Base-by-base conservation (phyloP, 176 grass and related monocot genomes). In the Carex parvula region DNA sequence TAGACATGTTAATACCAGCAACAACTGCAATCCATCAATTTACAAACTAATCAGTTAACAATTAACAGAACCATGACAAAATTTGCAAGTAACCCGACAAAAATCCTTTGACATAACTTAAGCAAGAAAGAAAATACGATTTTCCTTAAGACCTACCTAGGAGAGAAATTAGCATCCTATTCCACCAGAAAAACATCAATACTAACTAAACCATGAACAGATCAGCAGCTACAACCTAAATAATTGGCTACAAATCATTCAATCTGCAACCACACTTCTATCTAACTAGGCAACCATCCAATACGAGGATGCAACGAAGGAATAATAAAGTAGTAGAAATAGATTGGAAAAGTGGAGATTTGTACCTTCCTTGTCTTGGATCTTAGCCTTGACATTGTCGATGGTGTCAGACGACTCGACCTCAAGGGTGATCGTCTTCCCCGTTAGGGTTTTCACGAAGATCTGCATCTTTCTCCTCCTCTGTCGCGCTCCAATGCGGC, bases 401-500 rank as follows among this genome's bases (percentile, higher is more conserved):
- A 87, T 87, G 64, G 86, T 87, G 58, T 87, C 86, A 0, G 86
- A 87, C 0, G 66, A 77, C 80, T 87, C 86, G 0, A 87, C 86
- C 86, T 87, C 86, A 14, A 87, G 68, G 80, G 80, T 87, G 33
- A 87, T 87, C 13, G 86, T 87, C 80, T 87, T 87, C 33, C 81
- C 81, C 61, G 81, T 83, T 4, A 83, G 81, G 62, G 81, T 83
- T 68, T 83, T 83, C 81, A 83, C 81, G 41, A 83, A 83, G 62
- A 83, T 83, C 81, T 83, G 81, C 81, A 83, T 83, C 61, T 44
- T 69, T 63, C 44, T 29, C 15, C 44, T 50, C 14, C 44, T 50
- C 14, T 24, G 58, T 44, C 15, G 14, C 15, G 80, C 62, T 64
- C 60, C 60, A 69, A 83, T 26, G 62, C 81, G 79, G 62, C 62